Conservation (phyloP, 257 asterid species). For the Solanum clarkiae region DNA sequence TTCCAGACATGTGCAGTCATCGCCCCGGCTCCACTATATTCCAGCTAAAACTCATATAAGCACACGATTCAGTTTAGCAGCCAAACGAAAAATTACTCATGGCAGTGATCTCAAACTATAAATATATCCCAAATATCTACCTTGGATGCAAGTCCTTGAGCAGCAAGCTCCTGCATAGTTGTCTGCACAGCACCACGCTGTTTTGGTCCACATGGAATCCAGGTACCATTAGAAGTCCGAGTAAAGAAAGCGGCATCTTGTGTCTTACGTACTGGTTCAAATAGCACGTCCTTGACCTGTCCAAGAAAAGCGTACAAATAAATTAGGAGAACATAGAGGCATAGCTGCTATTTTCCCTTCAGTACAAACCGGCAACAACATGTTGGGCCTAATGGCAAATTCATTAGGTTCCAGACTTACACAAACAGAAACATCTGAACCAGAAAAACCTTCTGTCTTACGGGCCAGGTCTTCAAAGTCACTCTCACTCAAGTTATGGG, state of each 20-base stretch:
- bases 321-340: not conserved
- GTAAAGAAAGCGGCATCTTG: slow-evolving; percentile 87
- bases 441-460: slow-evolving; percentile 43
- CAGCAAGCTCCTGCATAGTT: slow-evolving; percentile 83
- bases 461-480: slow-evolving; percentile 37
- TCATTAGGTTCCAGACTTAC: slow-evolving; percentile 14
- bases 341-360: not conserved
- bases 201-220: slow-evolving; percentile 95
- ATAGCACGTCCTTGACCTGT: slow-evolving; percentile 92
- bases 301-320: not conserved
- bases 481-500: slow-evolving; percentile 37
- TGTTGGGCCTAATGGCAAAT: not conserved
- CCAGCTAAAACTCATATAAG: not conserved
- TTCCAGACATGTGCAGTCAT: not conserved
- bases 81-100: not conserved
- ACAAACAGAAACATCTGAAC: slow-evolving; percentile 46
- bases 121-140: slow-evolving; percentile 17
- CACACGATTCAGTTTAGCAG: not conserved
- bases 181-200: slow-evolving; percentile 72
- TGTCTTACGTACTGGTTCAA: slow-evolving; percentile 95
- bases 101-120: not conserved
- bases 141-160: slow-evolving; percentile 70
- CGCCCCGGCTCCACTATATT: not conserved
- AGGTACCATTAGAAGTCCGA: slow-evolving; percentile 42
- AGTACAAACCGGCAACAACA: not conserved